A percentile compares a stretch with the other conserved stretches of the same genome.
phyloP scores from a whole-genome alignment of 306 rosid species.

The Quercus aquifolioides region DNA sequence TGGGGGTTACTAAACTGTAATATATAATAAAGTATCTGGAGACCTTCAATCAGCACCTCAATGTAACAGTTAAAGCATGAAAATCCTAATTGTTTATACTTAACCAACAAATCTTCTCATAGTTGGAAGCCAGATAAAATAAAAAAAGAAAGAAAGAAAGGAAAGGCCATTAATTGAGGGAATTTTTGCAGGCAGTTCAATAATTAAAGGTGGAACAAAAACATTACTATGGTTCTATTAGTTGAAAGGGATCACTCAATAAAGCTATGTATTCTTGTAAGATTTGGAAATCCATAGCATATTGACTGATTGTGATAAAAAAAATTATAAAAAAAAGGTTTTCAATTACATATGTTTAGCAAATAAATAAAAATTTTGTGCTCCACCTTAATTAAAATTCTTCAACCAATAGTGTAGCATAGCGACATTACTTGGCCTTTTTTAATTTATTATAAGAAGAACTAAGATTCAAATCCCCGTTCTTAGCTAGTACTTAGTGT shows the following conservation, averaged over 20 bases:
- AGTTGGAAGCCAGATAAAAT: background rate
- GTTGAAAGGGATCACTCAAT: background rate
- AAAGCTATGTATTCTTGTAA: background rate
- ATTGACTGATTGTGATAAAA: background rate
- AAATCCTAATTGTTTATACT: background rate
- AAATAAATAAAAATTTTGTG: background rate
- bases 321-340: background rate
- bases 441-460: no score
- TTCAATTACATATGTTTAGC: background rate
- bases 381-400: background rate
- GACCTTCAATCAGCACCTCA: conserved; percentile 34
- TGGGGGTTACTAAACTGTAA: conserved; percentile 5
- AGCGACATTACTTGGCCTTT: no score
- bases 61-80: conserved; percentile 60
- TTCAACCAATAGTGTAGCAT: no score
- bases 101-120: background rate
- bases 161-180: background rate
- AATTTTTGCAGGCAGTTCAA: conserved; percentile 1
- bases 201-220: background rate
- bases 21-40: conserved; percentile 16
- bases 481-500: no score
- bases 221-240: background rate
- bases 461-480: no score
- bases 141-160: background rate
- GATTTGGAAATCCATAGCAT: background rate